These are phyloP conservation scores for Prosopis cineraria DNA, from an alignment of 306 rosid genomes.

Conservation along the genomic window DNA sequence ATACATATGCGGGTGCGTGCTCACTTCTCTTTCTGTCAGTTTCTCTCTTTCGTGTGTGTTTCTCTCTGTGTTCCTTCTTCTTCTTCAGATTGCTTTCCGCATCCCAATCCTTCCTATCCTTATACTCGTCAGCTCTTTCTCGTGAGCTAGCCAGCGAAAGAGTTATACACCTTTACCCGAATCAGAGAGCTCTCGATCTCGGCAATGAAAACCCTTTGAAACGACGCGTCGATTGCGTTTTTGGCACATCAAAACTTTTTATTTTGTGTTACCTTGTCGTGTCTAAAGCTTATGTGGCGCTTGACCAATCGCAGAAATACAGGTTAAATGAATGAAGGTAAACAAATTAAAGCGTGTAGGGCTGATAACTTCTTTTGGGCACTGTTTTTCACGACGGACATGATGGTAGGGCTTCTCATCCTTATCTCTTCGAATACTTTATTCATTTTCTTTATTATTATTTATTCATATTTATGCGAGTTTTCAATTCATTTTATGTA, in stretches of 20 bases:
- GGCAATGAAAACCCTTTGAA: not conserved
- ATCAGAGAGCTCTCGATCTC: not conserved
- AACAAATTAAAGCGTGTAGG: not conserved
- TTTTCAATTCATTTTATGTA: not conserved
- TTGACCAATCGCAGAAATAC: not conserved
- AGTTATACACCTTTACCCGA: not conserved
- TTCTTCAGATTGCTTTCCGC: not conserved
- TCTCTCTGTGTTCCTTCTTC: not conserved
- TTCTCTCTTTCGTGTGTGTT: not conserved
- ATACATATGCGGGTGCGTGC: conserved; percentile 53
- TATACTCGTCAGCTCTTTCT: not conserved
- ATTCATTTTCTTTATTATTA: not conserved
- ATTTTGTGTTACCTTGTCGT: not conserved
- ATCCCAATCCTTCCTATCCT: not conserved
- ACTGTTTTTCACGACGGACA: not conserved
- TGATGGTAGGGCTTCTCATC: not conserved
- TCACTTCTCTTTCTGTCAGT: conserved; percentile 55
- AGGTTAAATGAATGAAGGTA: not conserved
- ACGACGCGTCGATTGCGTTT: not conserved
- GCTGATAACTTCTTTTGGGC: not conserved
- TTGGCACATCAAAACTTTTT: not conserved
- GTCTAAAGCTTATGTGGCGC: not conserved
- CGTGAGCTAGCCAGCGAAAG: not conserved
- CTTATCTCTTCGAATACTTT: not conserved
- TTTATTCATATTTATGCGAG: not conserved